These are phyloP conservation scores for Syzygium aromaticum DNA, from an alignment of 345 rosid species.

Conservation along the genomic window DNA sequence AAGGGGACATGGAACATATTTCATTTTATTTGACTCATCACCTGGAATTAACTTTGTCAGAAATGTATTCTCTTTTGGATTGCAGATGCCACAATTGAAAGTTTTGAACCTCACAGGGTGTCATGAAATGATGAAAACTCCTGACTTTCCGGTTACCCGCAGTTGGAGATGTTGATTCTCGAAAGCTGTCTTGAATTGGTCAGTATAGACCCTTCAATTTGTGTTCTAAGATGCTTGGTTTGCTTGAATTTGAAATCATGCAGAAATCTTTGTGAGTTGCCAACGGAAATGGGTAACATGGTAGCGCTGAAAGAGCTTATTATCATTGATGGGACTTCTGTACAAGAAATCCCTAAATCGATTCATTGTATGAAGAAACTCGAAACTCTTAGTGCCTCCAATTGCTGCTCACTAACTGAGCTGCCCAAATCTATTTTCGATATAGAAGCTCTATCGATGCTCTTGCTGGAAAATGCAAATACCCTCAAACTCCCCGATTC, in stretches of 20 bases:
- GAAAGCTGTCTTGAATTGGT: not conserved
- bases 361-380: not conserved
- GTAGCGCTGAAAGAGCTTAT: not conserved
- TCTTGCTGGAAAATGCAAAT: not conserved
- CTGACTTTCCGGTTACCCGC: not conserved
- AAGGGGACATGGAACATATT: not conserved
- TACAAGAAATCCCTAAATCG: not conserved
- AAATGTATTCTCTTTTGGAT: not conserved
- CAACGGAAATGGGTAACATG: not conserved
- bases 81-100: not conserved
- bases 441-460: not conserved
- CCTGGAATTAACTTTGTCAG: not conserved
- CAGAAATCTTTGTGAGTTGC: not conserved
- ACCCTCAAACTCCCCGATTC: not conserved
- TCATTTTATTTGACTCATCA: not conserved
- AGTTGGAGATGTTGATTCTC: not conserved
- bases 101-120: not conserved
- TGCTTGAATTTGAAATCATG: not conserved
- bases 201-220: not conserved
- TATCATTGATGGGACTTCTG: not conserved
- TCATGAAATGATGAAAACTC: not conserved
- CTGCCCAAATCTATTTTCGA: not conserved
- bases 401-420: not conserved
- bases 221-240: not conserved
- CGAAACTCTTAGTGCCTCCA: not conserved